phyloP scores from a whole-genome alignment of 805 yeast genomes.

The fission yeast (Schizosaccharomyces pombe) region DNA sequence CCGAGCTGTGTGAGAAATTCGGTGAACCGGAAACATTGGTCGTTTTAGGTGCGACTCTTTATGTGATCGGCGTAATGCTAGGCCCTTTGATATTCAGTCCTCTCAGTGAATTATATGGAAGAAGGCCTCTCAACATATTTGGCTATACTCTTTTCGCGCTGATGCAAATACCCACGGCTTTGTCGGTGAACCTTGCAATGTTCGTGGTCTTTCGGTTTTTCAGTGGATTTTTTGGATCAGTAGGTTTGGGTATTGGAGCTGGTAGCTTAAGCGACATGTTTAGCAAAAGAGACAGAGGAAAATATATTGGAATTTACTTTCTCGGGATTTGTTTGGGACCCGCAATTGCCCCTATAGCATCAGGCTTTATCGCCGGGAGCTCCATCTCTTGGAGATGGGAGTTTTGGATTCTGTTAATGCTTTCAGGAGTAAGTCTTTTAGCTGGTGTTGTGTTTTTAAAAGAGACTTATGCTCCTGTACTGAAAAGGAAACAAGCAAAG shows the following conservation, averaged over 20 bases:
- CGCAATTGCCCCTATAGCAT: constrained; percentile 37
- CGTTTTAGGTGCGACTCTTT: constrained; percentile 12
- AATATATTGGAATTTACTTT: constrained; percentile 11
- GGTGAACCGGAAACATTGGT: constrained; percentile 34
- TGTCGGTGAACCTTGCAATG: constrained; percentile 13
- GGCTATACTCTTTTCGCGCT: constrained; percentile 24
- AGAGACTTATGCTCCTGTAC: constrained; percentile 71
- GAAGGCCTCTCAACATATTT: constrained; percentile 37
- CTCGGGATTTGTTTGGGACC: constrained; percentile 30
- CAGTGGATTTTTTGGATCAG: constrained; percentile 54
- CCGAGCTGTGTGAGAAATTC: background rate
- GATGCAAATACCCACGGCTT: constrained; percentile 30
- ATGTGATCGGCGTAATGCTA: constrained; percentile 37
- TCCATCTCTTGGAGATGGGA: constrained; percentile 49
- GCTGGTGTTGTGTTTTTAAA: constrained; percentile 27
- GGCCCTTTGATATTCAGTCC: constrained; percentile 48
- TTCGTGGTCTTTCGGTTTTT: constrained; percentile 49
- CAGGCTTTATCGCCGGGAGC: constrained; percentile 33
- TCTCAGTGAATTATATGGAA: constrained; percentile 43
- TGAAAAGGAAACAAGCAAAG: constrained; percentile 41
- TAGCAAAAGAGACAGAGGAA: constrained; percentile 22
- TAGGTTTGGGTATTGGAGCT: constrained; percentile 64
- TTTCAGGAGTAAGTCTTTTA: constrained; percentile 8
- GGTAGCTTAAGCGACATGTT: constrained; percentile 67
- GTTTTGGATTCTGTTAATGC: constrained; percentile 30